Base-by-base conservation (phyloP, 352 stramenopile genomes). In the Pythium dissotocum region DNA sequence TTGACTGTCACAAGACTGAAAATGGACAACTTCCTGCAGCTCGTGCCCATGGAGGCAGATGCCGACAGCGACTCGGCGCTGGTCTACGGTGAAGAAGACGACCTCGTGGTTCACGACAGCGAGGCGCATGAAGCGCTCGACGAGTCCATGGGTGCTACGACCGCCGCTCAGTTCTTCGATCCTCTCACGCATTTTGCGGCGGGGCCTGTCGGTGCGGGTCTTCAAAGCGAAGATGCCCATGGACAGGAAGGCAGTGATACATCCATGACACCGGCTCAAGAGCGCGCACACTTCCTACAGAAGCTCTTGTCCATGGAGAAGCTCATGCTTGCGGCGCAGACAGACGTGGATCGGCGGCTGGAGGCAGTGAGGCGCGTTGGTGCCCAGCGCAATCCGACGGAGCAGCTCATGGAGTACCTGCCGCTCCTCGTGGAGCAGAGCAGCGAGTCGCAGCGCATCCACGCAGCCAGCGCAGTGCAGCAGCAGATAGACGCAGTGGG, bases 321-420 rank as follows among this genome's bases (percentile, higher is more conserved):
- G 51, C 54, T 56, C 16, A 87, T 88, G 81, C 62, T 76, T 52
- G 63, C 76, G 28, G 70, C 67, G 0, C 62, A 78, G 24, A 65
- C 57, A 9, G 64, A 78, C 7, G 53, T 83, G 18, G 76, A 88
- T 60, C 69, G 73, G 42, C 80, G 75, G 13, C 73, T 90, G 54
- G 78, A 80, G 55, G 68, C 70, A 8, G 87, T 93, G 76, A 73
- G 74, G 58, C 82, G 69, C 30, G 88, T 93, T 40, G 53, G 88
- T 38, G 73, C 73, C 58, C 77, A 90, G 14, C 64, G 71, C 30
- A 79, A 90, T 48, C 78, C 80, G 24, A 77, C 76, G 58, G 77
- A 90, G 69, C 84, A 93, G 63, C 59, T 93, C 8, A 68, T 72
- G 14, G 79, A 87, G 77, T 93, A 90, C 54, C 32, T 91, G 35